These are phyloP conservation scores for Hyaloscypha variabilis DNA, from an alignment of 495 filamentous ascomycete genomes.

Conservation along the genomic window DNA sequence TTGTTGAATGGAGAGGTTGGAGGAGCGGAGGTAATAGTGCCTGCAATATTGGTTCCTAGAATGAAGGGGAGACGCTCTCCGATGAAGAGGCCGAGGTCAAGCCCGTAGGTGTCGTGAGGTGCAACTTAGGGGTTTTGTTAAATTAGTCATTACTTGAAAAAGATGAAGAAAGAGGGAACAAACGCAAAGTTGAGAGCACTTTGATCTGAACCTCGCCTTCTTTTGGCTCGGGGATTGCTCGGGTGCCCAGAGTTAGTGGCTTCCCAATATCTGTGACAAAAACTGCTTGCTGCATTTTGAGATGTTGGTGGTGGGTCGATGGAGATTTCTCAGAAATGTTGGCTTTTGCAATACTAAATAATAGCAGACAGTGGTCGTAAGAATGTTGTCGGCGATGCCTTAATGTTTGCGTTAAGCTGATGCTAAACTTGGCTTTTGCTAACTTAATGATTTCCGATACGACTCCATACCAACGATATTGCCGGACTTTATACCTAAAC, in stretches of 20 bases:
- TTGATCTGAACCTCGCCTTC: slow-evolving; percentile 22
- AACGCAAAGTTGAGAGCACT: slow-evolving; percentile 8
- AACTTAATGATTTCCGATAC: no score
- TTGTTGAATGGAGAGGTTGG: neutral
- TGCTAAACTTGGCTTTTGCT: no score
- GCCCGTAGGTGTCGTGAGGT: slow-evolving; percentile 14
- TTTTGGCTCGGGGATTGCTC: slow-evolving; percentile 13
- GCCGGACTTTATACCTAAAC: no score
- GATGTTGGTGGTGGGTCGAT: no score
- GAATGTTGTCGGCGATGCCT: no score
- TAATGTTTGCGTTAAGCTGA: no score
- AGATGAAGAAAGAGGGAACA: neutral
- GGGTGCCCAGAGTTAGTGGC: neutral
- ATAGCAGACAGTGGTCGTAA: no score
- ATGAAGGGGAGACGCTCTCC: slow-evolving; percentile 17
- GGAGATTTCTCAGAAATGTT: no score
- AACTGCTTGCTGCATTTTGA: slow-evolving; percentile 15
- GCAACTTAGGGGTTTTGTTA: slow-evolving; percentile 1
- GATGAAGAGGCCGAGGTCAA: slow-evolving; percentile 21
- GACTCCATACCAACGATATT: no score
- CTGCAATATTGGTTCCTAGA: slow-evolving; percentile 19
- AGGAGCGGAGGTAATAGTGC: neutral
- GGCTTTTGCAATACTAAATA: no score
- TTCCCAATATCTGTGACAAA: slow-evolving; percentile 12
- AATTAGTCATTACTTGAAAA: no score